Evolutionary conservation across 2,329 filamentous ascomycete species (phyloP).

Genomic region (Aspergillus tamarii): DNA sequence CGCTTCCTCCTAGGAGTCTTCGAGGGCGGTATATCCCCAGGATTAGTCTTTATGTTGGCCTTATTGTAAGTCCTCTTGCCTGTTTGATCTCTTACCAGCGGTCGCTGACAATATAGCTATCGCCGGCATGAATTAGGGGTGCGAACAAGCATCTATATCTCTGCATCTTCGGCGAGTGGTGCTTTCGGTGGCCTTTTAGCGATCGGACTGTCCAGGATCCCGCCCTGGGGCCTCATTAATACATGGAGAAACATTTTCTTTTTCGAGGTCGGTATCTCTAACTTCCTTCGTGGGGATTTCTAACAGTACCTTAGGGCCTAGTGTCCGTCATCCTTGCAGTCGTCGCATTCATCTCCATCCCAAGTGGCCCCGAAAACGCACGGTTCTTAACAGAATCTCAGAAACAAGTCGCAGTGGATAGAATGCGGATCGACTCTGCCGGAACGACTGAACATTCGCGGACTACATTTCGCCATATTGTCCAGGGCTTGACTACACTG

Average conservation of each 20-base stretch:
- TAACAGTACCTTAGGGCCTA: conserved; percentile 1
- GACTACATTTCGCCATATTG: not conserved
- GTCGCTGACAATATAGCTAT: conserved; percentile 9
- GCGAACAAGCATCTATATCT: conserved; percentile 21
- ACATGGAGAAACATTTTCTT: conserved; percentile 19
- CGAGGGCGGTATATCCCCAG: conserved; percentile 13
- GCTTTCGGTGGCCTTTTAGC: conserved; percentile 19
- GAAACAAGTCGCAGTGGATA: not conserved
- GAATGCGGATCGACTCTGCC: conserved; percentile 10
- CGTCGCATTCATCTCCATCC: conserved; percentile 6
- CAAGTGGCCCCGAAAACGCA: not conserved
- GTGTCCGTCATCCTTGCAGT: conserved; percentile 5
- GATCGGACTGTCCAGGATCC: conserved; percentile 7
- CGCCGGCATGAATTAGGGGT: conserved; percentile 17
- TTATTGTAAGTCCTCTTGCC: conserved; percentile 6
- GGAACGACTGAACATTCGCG: conserved; percentile 10
- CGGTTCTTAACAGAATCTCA: conserved; percentile 8
- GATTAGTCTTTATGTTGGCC: conserved; percentile 9
- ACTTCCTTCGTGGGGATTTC: not conserved
- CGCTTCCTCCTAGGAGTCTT: conserved; percentile 11
- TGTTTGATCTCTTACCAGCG: not conserved
- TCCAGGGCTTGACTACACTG: not conserved
- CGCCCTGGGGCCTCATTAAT: conserved; percentile 11
- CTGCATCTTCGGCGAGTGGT: conserved; percentile 17
- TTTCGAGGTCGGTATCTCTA: conserved; percentile 16